phyloP scores from a whole-genome alignment of 2,329 filamentous ascomycete genomes.

The Chrysosporium keratinophilum region DNA sequence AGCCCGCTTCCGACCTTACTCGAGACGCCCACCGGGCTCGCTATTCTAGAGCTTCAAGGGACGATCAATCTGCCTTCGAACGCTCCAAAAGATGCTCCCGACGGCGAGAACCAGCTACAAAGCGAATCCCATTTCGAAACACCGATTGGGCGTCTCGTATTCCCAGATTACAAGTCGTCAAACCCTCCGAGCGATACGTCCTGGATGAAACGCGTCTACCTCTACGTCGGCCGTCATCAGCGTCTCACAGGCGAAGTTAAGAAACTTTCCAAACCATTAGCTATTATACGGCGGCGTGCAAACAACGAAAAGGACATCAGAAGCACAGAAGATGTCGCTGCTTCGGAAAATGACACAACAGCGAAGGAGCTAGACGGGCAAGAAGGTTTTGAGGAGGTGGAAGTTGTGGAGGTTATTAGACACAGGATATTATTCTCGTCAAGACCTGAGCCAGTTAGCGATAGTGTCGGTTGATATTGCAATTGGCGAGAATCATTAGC shows the following conservation, averaged over 20 bases:
- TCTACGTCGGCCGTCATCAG: constrained; percentile 84
- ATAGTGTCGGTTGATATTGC: constrained; percentile 3
- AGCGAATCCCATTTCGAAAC: constrained; percentile 31
- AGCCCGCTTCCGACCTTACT: constrained; percentile 70
- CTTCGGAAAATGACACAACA: constrained; percentile 17
- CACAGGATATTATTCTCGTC: constrained; percentile 77
- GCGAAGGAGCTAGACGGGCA: constrained; percentile 28
- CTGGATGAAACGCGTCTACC: constrained; percentile 84
- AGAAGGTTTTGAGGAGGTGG: constrained; percentile 43
- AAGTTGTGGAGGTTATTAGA: constrained; percentile 78
- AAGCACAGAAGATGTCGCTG: constrained; percentile 6
- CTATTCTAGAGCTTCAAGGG: constrained; percentile 85
- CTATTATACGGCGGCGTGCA: constrained; percentile 56
- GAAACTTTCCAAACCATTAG: constrained; percentile 68
- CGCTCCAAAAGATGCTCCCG: constrained; percentile 24
- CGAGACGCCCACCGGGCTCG: constrained; percentile 79
- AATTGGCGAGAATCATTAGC: neutral
- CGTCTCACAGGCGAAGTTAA: constrained; percentile 81
- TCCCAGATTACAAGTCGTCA: constrained; percentile 60
- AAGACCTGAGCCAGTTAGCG: constrained; percentile 67
- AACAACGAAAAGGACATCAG: constrained; percentile 8
- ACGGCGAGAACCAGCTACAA: constrained; percentile 12
- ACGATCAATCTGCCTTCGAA: constrained; percentile 61
- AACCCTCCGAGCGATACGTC: constrained; percentile 40
- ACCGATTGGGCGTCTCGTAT: constrained; percentile 61